A percentile compares a stretch with the other conserved stretches of the same genome.
phyloP scores from a whole-genome alignment of 2,329 filamentous ascomycete species.

The Trichocomaceae sp. region DNA sequence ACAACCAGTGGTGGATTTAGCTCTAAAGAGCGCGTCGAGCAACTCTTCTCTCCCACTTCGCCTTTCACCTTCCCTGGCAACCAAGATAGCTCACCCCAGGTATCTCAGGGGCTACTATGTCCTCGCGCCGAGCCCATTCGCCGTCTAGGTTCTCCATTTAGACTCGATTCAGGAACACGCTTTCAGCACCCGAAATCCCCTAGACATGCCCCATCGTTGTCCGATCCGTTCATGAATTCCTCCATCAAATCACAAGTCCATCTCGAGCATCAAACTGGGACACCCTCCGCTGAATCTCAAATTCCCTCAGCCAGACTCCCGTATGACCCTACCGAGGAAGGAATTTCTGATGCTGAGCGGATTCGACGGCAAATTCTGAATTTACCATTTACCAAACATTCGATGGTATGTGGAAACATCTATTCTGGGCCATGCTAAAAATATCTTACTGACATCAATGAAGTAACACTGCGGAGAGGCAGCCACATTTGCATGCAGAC shows the following conservation, averaged over 20 bases:
- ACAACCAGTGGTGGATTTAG: constrained; percentile 51
- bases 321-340: constrained; percentile 29
- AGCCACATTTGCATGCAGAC: neutral
- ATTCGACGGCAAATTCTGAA: constrained; percentile 36
- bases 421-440: neutral
- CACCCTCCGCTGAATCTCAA: constrained; percentile 16
- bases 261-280: constrained; percentile 14
- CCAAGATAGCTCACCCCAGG: constrained; percentile 35
- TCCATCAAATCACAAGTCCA: constrained; percentile 16
- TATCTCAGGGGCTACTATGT: constrained; percentile 25
- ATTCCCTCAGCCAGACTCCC: constrained; percentile 16
- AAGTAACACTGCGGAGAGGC: neutral
- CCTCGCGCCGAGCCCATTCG: constrained; percentile 37
- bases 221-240: constrained; percentile 37
- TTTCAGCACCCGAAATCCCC: constrained; percentile 26
- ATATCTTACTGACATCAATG: constrained; percentile 1
- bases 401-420: neutral
- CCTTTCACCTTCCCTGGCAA: constrained; percentile 12
- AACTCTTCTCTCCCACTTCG: constrained; percentile 42
- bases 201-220: constrained; percentile 38
- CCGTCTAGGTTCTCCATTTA: constrained; percentile 44
- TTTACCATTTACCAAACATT: constrained; percentile 26
- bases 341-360: constrained; percentile 34
- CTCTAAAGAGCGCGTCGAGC: constrained; percentile 46
- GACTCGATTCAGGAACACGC: constrained; percentile 32